These are phyloP conservation scores for Penicillium sp. DNA, from an alignment of 2,329 filamentous ascomycete species.

Conservation along the genomic window DNA sequence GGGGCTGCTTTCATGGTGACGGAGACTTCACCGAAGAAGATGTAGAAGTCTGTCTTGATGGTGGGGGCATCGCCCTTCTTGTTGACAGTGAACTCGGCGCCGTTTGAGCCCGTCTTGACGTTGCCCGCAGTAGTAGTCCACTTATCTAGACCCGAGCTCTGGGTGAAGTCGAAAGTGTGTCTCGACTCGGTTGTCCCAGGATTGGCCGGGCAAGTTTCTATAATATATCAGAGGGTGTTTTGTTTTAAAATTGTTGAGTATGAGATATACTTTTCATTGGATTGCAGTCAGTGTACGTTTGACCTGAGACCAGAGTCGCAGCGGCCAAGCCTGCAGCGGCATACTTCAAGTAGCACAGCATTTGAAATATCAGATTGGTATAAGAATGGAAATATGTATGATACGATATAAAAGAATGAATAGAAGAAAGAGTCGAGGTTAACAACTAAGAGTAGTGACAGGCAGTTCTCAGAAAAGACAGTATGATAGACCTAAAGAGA, in stretches of 20 bases:
- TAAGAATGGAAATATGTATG: neutral
- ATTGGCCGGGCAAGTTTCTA: neutral
- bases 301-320: neutral
- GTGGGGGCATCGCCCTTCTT: neutral
- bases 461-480: neutral
- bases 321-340: neutral
- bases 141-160: neutral
- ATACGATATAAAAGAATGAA: neutral
- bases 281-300: neutral
- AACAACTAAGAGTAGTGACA: neutral
- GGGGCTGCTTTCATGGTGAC: slow-evolving; percentile 84
- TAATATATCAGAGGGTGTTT: neutral
- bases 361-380: neutral
- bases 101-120: neutral
- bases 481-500: neutral
- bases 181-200: neutral
- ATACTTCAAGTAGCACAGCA: neutral
- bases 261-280: neutral
- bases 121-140: neutral
- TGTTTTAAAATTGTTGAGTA: too few species aligned
- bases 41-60: slow-evolving; percentile 72
- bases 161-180: neutral
- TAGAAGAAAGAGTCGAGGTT: neutral
- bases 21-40: slow-evolving; percentile 94
- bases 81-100: neutral